Conservation (phyloP, 345 rosid genomes). For the Limnanthes douglasii region DNA sequence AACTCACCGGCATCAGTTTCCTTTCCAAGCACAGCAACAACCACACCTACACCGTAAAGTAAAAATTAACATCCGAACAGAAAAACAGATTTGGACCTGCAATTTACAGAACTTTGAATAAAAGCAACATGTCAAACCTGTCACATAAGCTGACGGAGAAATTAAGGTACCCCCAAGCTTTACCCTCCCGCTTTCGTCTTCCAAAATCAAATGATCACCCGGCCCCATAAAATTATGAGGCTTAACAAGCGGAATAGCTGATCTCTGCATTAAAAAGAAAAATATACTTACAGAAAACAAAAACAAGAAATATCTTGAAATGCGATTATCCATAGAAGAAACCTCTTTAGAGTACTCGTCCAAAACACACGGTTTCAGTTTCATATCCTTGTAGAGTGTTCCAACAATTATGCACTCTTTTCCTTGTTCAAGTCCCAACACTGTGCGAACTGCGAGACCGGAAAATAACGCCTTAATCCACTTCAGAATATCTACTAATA, state of each 20-base stretch:
- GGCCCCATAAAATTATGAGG: conserved; percentile 74
- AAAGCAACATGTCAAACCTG: conserved; percentile 32
- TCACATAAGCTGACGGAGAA: conserved; percentile 50
- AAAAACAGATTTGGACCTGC: no score
- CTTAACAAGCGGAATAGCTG: conserved; percentile 56
- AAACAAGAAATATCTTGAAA: background rate
- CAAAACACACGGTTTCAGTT: conserved; percentile 86
- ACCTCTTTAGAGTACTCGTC: conserved; percentile 97
- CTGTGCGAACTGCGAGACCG: conserved; percentile 51
- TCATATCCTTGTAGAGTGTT: conserved; percentile 89
- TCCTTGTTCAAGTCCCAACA: conserved; percentile 69
- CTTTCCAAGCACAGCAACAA: no score
- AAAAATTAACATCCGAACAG: no score
- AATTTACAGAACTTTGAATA: no score
- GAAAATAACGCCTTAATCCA: background rate
- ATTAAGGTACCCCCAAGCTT: conserved; percentile 54
- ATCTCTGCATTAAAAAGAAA: conserved; percentile 82
- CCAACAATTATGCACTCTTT: conserved; percentile 85
- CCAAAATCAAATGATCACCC: conserved; percentile 69
- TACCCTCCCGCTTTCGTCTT: conserved; percentile 96
- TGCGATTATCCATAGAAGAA: conserved; percentile 4
- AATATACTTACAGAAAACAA: background rate
- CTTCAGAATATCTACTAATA: background rate
- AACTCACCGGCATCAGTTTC: no score
- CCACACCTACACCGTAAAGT: no score